These are phyloP conservation scores for Schwanniomyces yamadae DNA, from an alignment of 805 yeast genomes.

Conservation along the genomic window DNA sequence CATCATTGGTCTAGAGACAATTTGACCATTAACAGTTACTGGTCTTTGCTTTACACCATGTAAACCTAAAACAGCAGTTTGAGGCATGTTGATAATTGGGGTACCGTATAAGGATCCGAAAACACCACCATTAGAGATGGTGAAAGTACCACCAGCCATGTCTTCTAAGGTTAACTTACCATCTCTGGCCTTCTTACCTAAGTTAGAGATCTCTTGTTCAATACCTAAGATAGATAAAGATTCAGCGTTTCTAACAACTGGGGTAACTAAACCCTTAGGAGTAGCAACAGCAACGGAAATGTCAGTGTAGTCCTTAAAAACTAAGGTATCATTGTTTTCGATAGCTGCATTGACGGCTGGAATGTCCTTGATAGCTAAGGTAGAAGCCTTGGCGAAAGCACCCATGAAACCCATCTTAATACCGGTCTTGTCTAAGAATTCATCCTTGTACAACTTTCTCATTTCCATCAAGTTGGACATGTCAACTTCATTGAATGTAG, in stretches of 20 bases:
- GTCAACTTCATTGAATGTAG: conserved; percentile 97
- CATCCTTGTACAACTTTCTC: conserved; percentile 97
- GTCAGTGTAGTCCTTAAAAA: conserved; percentile 94
- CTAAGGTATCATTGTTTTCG: conserved; percentile 87
- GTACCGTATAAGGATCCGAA: conserved; percentile 98
- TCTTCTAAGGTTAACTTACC: conserved; percentile 95
- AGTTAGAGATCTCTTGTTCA: conserved; percentile 76
- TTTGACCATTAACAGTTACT: conserved; percentile 92
- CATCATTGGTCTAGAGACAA: conserved; percentile 99
- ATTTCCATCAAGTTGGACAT: conserved; percentile 89
- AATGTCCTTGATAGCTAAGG: conserved; percentile 89
- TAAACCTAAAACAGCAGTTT: conserved; percentile 95
- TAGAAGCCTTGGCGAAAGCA: conserved; percentile 89
- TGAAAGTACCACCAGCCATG: conserved; percentile 99
- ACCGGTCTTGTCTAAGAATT: conserved; percentile 89
- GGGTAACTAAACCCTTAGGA: conserved; percentile 98
- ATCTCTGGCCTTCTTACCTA: conserved; percentile 94
- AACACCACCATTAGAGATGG: conserved; percentile 98
- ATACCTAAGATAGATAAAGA: conserved; percentile 82
- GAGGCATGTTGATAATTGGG: conserved; percentile 97
- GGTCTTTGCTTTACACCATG: conserved; percentile 98
- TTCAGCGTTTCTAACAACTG: conserved; percentile 96
- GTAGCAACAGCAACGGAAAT: conserved; percentile 97
- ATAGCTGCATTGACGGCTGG: conserved; percentile 96
- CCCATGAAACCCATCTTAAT: conserved; percentile 99